Evolutionary conservation across 495 filamentous ascomycete genomes (phyloP), one percentile per base, ranked within the genome.

Genomic region (Amniculicola lignicola): DNA sequence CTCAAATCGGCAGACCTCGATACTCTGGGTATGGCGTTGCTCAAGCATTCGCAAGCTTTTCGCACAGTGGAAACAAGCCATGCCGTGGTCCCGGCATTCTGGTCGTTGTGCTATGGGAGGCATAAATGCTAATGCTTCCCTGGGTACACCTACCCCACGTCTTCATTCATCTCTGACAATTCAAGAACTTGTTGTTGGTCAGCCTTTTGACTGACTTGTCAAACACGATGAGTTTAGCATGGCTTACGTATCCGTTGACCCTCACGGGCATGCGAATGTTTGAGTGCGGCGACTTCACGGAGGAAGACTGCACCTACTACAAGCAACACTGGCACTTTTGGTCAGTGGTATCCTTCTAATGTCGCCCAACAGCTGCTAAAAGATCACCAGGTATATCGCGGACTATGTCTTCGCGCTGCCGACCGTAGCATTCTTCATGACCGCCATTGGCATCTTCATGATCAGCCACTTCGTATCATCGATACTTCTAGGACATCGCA

Each of bases 391-490:
- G 77, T 81, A 80, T 47, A 46, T 77, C 45, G 74, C 78, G n/a
- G 78, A 81, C 51, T 74, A 77, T 54, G 69, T 74, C 19, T 82
- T 75, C 51, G 73, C 76, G 3, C 64, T 79, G 11, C 67, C 67
- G 3, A 79, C 78, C 0, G 67, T 78, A 10, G 75, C 72, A 15
- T 78, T 83, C 55, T 75, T 81, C 39, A 62, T 73, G 19, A 71
- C 69, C 2, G 64, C 69, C 6, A 72, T 80, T 40, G 69, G 66
- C 0, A 28, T 82, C 10, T 83, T 81, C 51, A 67, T 66, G 1
- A 46, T 79, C 11, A 63, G 65, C 5, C 72, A 74, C 31, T 57
- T 62, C 42, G 61, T 41, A 19, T 57, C 18, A 61, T 38, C 12
- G 7, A 19, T 64, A 37, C 24, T 67, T 65, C 49, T 52, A 19